These are phyloP conservation scores for Phaeolepiota aurea DNA, from an alignment of 768 basidiomycete genomes.

Conservation along the genomic window DNA sequence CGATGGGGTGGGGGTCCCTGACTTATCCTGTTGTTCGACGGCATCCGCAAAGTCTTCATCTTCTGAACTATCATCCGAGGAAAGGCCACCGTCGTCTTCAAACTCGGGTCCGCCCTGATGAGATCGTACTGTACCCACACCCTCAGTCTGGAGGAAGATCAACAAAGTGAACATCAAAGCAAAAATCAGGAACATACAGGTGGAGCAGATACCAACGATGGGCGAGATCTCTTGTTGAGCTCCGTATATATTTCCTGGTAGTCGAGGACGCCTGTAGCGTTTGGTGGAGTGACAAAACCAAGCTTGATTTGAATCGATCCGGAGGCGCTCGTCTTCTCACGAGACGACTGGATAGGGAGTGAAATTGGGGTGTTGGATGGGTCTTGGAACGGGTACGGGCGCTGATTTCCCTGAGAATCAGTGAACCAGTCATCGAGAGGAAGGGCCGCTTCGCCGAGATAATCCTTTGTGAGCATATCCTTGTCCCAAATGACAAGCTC, in stretches of 20 bases:
- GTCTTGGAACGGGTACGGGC: conserved; percentile 48
- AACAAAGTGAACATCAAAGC: conserved; percentile 1
- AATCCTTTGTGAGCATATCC: conserved; percentile 85
- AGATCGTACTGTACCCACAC: conserved; percentile 76
- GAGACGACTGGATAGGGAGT: conserved; percentile 30
- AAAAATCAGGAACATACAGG: conserved; percentile 38
- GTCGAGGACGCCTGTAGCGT: conserved; percentile 32
- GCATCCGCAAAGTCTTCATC: conserved; percentile 21
- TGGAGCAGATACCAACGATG: conserved; percentile 66
- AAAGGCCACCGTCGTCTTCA: conserved; percentile 75
- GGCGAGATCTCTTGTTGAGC: conserved; percentile 53
- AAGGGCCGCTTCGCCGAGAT: conserved; percentile 81
- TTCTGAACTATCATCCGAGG: conserved; percentile 27
- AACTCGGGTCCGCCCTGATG: conserved; percentile 44
- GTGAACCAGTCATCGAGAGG: conserved; percentile 79
- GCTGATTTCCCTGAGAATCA: conserved; percentile 19
- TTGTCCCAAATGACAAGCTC: conserved; percentile 94
- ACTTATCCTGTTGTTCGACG: conserved; percentile 6
- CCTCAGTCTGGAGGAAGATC: conserved; percentile 58
- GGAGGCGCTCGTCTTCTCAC: conserved; percentile 27
- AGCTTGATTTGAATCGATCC: conserved; percentile 37
- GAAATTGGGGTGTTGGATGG: conserved; percentile 57
- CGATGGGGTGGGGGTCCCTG: conserved; percentile 9
- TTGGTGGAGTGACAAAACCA: conserved; percentile 38
- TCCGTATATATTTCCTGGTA: conserved; percentile 58